Evolutionary conservation across 345 rosid species (phyloP).

Genomic region (Citrus medica): DNA sequence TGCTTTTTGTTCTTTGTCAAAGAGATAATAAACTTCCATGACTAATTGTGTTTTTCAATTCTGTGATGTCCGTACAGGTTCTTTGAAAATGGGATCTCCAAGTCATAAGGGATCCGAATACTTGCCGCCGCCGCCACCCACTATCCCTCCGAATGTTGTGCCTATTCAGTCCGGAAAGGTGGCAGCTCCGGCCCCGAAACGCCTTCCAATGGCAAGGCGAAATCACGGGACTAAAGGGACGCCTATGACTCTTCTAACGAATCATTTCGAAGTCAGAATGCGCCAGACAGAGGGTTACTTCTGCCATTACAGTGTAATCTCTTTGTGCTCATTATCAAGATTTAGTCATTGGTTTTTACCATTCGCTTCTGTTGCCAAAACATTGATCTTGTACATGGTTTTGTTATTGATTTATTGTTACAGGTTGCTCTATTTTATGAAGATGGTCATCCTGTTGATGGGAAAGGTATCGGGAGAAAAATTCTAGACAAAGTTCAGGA

Average conservation of each 20-base stretch:
- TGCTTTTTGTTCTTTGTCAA: no score
- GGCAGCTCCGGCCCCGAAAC: not conserved
- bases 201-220: slow-evolving; percentile 18
- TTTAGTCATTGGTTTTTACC: not conserved
- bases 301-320: slow-evolving; percentile 24
- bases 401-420: not conserved
- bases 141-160: not conserved
- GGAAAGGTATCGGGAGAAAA: slow-evolving; percentile 22
- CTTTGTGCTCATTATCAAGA: not conserved
- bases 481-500: slow-evolving; percentile 20
- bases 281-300: slow-evolving; percentile 9
- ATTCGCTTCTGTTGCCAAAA: no score
- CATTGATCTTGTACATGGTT: no score
- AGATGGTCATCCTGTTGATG: slow-evolving; percentile 20
- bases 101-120: not conserved
- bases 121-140: slow-evolving; percentile 21
- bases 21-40: no score
- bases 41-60: no score
- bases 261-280: slow-evolving; percentile 24
- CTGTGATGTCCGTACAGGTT: not conserved
- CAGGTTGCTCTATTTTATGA: slow-evolving; percentile 30
- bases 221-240: slow-evolving; percentile 21
- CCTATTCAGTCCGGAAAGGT: not conserved
- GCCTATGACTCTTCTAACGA: slow-evolving; percentile 9
- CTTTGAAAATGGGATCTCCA: not conserved